Evolutionary conservation across 768 basidiomycete genomes (phyloP).

Genomic region (Boletellus ananiceps): DNA sequence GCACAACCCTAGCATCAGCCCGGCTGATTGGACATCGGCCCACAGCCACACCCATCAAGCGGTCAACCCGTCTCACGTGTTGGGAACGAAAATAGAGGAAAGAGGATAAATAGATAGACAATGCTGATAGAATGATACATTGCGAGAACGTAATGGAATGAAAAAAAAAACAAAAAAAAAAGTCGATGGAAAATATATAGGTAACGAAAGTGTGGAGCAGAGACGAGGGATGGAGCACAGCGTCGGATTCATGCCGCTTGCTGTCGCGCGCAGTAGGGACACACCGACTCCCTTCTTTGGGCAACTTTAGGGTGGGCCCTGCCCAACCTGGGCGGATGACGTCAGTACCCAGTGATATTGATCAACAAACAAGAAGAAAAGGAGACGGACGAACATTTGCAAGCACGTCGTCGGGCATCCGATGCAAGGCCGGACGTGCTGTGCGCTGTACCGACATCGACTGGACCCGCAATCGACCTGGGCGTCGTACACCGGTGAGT

Average conservation of each 20-base stretch:
- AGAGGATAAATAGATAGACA: conserved; percentile 18
- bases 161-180: not conserved
- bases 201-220: not conserved
- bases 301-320: conserved; percentile 18
- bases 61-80: too few species aligned
- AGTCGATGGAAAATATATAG: not conserved
- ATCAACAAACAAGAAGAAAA: not conserved
- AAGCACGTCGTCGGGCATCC: conserved; percentile 37
- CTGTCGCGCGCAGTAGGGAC: conserved; percentile 19
- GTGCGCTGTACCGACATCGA: conserved; percentile 41
- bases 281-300: conserved; percentile 15
- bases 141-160: not conserved
- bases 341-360: conserved; percentile 11
- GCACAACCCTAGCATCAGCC: not conserved
- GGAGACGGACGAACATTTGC: conserved; percentile 33
- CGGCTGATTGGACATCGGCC: conserved; percentile 4
- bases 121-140: conserved; percentile 13
- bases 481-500: conserved; percentile 1
- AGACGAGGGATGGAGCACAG: too few species aligned
- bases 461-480: conserved; percentile 42
- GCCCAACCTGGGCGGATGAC: conserved; percentile 17
- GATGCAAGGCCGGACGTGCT: conserved; percentile 32
- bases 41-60: not conserved
- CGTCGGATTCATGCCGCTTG: not conserved
- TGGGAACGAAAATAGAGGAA: not conserved